Conservation (phyloP, 306 rosid genomes). For the Quercus variabilis region DNA sequence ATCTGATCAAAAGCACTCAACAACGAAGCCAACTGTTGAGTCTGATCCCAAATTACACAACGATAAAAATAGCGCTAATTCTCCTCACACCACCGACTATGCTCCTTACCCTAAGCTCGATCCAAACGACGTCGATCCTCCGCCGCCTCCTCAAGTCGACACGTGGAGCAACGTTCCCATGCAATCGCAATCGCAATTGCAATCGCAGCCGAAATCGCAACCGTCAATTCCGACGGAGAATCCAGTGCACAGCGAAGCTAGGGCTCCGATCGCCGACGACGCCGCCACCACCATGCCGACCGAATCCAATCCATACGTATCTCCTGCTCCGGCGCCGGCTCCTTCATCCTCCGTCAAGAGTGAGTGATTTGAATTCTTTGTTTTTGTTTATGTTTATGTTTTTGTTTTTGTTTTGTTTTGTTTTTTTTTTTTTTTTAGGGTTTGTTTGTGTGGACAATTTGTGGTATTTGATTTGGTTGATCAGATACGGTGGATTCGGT, state of each 20-base stretch:
- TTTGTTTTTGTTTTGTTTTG: no score
- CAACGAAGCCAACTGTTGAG: not conserved
- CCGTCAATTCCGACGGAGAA: not conserved
- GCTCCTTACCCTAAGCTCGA: conserved; percentile 82
- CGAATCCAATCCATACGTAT: conserved; percentile 79
- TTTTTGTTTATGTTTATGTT: no score
- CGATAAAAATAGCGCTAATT: not conserved
- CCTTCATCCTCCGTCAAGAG: conserved; percentile 54
- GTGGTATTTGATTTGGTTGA: not conserved
- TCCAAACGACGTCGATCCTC: conserved; percentile 55
- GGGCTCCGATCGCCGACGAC: conserved; percentile 37
- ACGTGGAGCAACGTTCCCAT: conserved; percentile 47
- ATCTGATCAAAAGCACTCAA: conserved; percentile 11
- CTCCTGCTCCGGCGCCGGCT: conserved; percentile 49
- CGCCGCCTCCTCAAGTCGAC: conserved; percentile 17
- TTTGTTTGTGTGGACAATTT: not conserved
- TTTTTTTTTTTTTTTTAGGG: not conserved
- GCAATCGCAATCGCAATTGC: conserved; percentile 24
- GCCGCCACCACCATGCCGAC: conserved; percentile 72
- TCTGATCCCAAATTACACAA: conserved; percentile 5
- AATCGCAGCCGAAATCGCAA: not conserved
- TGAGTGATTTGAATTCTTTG: conserved; percentile 17
- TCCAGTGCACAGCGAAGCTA: conserved; percentile 29
- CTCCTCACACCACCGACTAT: conserved; percentile 48
- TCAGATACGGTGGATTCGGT: conserved; percentile 74